Evolutionary conservation across 768 basidiomycete genomes (phyloP), one percentile per base, ranked within the genome.

Genomic region (Porphyrellus cyaneotinctus): DNA sequence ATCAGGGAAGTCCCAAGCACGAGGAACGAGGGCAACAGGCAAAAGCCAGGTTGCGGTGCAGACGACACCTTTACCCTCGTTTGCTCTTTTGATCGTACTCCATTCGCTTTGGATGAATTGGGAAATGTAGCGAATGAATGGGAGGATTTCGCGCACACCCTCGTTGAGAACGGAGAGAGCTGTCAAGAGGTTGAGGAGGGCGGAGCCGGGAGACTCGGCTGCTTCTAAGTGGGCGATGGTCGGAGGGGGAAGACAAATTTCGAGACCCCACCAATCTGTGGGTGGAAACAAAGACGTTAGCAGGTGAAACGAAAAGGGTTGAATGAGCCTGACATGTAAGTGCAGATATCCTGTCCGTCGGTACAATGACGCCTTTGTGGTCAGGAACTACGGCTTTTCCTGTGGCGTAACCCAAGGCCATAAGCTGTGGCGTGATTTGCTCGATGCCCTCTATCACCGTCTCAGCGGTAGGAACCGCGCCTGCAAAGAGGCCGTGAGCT

Each of bases 41-140:
- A 91, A 80, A 45, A 91, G 78, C 87, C 91, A 94, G n/a, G 91
- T 95, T 7, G 91, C 87, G 44, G 89, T 87, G 63, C 91, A 91
- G 31, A 94, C 83, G 33, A 93, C 92, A 18, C 91, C 91, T 61
- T 81, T 67, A 1, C 91, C 91, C 46, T 72, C 62, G 59, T 93
- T 77, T 59, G 85, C 80, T 20, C 64, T 70, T 61, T 79, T 76
- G 64, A 94, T 88, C 36, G 76, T 51, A 42, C 67, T 70, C 75
- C 83, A 91, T 64, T 95, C 90, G 39, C 79, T 82, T 58, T 93
- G 86, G 58, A 88, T 72, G 68, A 82, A 93, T 57, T 87, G 85
- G 15, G 87, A 75, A 46, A 91, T 82, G 71, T 91, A 93, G 28
- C 89, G 87, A 60, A 91, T 75, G 64, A 91, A 90, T 0, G 91